Evolutionary conservation across 2,329 filamentous ascomycete genomes (phyloP), one percentile per base, ranked within the genome.

Genomic region (Volutella citrinella): DNA sequence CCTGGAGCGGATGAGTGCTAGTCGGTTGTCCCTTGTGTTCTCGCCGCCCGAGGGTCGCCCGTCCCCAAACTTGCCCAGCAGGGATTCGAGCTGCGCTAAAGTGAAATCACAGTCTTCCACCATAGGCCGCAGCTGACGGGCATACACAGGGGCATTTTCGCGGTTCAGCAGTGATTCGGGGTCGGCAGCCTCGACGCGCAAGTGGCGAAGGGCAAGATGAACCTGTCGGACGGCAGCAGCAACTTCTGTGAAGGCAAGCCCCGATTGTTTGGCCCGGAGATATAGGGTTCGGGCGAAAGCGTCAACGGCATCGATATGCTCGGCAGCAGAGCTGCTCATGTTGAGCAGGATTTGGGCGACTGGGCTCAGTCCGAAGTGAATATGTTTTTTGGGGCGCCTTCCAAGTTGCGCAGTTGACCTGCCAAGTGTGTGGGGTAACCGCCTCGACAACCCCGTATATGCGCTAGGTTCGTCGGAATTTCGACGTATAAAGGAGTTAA

Each of bases 141-240:
- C 54, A 46, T 74, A 77, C 29, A 70, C 56, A 20, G 63, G 57
- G 15, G 59, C 60, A 25, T 60, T 51, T 2, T 59, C 43, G 19
- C 54, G 54, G 58, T 74, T 74, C 12, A 82, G 63, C 10, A 72
- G 61, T 9, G 78, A 80, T 45, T 74, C 72, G 2, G 66, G 63
- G 46, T 78, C 76, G 43, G 74, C 68, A 23, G 70, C 69, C 59
- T 82, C 78, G 43, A 69, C 64, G 34, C 73, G 75, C 17, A 82
- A 62, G 46, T 80, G 72, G 34, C 74, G 72, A 7, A 82, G 62
- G 10, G 72, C 70, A 6, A 68, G 68, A 46, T 81, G 71, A 24
- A 83, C 61, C 26, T 64, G 64, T 34, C 69, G 70, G 23, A 81
- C 68, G 21, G 70, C 68, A 11, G 59, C 52, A 11, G 73, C 66